These are phyloP conservation scores for Saturnispora galanensis DNA, from an alignment of 805 yeast species.

Conservation along the genomic window DNA sequence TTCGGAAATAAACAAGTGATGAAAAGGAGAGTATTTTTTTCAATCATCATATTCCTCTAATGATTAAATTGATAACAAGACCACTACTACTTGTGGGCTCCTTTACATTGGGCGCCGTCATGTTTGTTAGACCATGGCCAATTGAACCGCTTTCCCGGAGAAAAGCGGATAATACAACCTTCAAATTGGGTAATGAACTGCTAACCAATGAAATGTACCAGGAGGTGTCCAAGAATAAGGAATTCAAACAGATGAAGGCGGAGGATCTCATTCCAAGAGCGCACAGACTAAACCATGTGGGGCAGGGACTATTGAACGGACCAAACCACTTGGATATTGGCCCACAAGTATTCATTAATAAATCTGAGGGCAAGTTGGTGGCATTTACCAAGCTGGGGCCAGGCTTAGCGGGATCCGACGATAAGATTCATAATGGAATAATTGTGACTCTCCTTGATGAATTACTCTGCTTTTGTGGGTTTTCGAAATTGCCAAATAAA, in stretches of 20 bases:
- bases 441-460: slow-evolving; percentile 76
- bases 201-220: not conserved
- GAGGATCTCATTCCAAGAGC: slow-evolving; percentile 45
- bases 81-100: slow-evolving; percentile 12
- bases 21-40: too few species aligned
- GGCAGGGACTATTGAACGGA: slow-evolving; percentile 64
- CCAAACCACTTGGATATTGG: slow-evolving; percentile 61
- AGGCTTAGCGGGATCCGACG: slow-evolving; percentile 51
- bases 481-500: slow-evolving; percentile 65
- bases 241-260: slow-evolving; percentile 23
- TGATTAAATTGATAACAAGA: slow-evolving; percentile 5
- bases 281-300: slow-evolving; percentile 55
- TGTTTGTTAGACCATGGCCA: slow-evolving; percentile 27
- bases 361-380: slow-evolving; percentile 40
- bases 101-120: slow-evolving; percentile 23
- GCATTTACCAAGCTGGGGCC: slow-evolving; percentile 67
- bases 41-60: not conserved
- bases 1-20: too few species aligned
- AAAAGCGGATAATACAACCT: slow-evolving; percentile 9
- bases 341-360: slow-evolving; percentile 55
- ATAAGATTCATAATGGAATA: slow-evolving; percentile 74
- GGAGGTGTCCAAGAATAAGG: slow-evolving; percentile 13
- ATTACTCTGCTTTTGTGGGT: slow-evolving; percentile 77
- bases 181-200: not conserved
- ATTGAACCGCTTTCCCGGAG: slow-evolving; percentile 10